Evolutionary conservation across 1,284 basidiomycete species (phyloP), one percentile per base, ranked within the genome.

Genomic region (Rhodotorula sp.): DNA sequence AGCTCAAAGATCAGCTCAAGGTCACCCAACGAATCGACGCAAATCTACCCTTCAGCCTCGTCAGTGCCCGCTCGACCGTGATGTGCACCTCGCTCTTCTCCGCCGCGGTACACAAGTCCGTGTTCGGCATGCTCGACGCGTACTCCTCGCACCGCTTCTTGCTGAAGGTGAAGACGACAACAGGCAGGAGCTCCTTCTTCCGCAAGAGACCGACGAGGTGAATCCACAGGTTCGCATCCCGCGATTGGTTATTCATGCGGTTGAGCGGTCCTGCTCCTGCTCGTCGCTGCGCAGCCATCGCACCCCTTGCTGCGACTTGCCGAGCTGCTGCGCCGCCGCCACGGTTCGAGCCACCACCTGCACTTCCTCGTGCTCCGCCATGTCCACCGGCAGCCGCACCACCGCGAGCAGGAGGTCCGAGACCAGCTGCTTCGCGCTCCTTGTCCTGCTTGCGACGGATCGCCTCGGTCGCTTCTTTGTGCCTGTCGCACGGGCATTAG

Each of bases 41-140:
- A 10, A 54, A 76, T 82, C 59, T 59, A 90, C 95, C 93, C 83
- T 95, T 96, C 68, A 99, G 83, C 34, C 96, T 85, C 49, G 89
- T 89, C 62, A 99, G 81, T 1, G 94, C 95, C 78, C 91, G 90
- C 81, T 98, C 95, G 72, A 98, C 89, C 9, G 90, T 88, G 59
- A 99, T 86, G 82, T 99, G 96, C 9, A 99, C 90, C 81, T 98
- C 94, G 78, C 94, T 97, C 84, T 94, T 97, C 82, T 99, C 95
- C 67, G 69, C 90, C 6, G 84, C 87, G 8, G 87, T 88, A 76
- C 90, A 94, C 46, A 99, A 83, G 81, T 99, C 94, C 51, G 88
- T 86, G 79, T 94, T 95, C 2, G 89, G 90, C 73, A 99, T 82
- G 19, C 91, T 95, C 19, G 85, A 85, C 3, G 96, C 95, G 79